Evolutionary conservation across 1,284 basidiomycete species (phyloP).

Genomic region (Bondarzewia mesenterica): DNA sequence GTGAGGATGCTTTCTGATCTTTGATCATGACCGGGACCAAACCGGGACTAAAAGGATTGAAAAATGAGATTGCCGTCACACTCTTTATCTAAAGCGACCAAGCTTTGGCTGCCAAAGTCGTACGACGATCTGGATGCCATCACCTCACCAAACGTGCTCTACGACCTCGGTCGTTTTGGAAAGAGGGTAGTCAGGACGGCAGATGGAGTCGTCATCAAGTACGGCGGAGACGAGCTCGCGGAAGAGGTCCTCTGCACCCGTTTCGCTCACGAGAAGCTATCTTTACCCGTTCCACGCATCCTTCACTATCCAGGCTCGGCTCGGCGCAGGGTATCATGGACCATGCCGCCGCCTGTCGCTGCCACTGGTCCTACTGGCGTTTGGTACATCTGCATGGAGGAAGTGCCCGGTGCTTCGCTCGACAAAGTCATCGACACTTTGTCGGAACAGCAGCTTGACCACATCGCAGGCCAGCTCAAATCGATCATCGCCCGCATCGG

Average conservation of each 20-base stretch:
- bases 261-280: not conserved
- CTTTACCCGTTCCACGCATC: conserved; percentile 3
- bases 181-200: not conserved
- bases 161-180: not conserved
- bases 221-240: conserved; percentile 1
- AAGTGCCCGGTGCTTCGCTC: conserved; percentile 14
- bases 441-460: conserved; percentile 13
- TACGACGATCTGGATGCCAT: not conserved
- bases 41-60: no score
- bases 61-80: no score
- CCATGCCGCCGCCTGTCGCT: not conserved
- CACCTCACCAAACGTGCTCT: not conserved
- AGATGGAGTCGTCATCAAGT: conserved; percentile 5
- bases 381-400: conserved; percentile 14
- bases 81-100: no score
- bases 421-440: conserved; percentile 13
- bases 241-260: conserved; percentile 1
- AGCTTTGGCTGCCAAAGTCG: no score
- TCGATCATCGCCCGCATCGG: conserved; percentile 7
- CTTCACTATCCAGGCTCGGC: conserved; percentile 2
- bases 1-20: no score
- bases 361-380: not conserved
- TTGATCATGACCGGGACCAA: no score
- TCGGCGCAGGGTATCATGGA: not conserved
- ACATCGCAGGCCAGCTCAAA: conserved; percentile 15